Evolutionary conservation across 345 rosid genomes (phyloP).

Genomic region (Boechera divaricarpa): DNA sequence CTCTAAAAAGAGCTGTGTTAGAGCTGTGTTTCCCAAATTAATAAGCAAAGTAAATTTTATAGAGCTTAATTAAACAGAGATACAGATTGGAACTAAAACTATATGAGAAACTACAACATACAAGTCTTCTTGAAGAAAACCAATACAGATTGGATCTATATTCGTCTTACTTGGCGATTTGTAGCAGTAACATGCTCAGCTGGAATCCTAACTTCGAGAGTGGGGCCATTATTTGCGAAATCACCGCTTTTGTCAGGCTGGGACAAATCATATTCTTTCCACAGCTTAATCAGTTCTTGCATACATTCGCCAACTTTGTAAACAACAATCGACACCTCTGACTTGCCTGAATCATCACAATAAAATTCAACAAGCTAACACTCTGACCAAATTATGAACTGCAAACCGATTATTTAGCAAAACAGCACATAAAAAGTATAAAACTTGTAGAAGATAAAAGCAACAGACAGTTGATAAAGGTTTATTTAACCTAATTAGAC

Average conservation of each 20-base stretch:
- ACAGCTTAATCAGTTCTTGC: conserved; percentile 95
- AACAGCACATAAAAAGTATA: background rate
- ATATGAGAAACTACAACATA: conserved; percentile 14
- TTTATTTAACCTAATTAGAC: conserved; percentile 16
- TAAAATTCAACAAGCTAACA: conserved; percentile 21
- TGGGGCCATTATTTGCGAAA: conserved; percentile 72
- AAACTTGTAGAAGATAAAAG: conserved; percentile 13
- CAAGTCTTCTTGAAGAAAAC: conserved; percentile 16
- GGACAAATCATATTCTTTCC: conserved; percentile 82
- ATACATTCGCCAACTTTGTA: conserved; percentile 99
- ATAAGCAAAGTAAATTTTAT: background rate
- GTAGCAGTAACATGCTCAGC: conserved; percentile 99
- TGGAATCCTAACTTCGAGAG: conserved; percentile 94
- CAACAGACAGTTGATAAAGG: conserved; percentile 22
- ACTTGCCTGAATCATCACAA: conserved; percentile 70
- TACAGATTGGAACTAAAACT: conserved; percentile 4
- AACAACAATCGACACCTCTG: conserved; percentile 82
- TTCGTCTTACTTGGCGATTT: conserved; percentile 87
- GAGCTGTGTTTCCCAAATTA: conserved; percentile 1
- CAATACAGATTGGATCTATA: conserved; percentile 8
- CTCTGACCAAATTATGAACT: conserved; percentile 25
- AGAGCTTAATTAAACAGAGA: background rate
- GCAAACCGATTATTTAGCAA: background rate
- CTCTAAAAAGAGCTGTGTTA: conserved; percentile 10
- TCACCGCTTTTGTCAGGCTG: conserved; percentile 78